A percentile compares a stretch with the other conserved stretches of the same genome.
Evolutionary conservation across 2,329 filamentous ascomycete genomes (phyloP).

Genomic region (Stemphylium vesicarium): DNA sequence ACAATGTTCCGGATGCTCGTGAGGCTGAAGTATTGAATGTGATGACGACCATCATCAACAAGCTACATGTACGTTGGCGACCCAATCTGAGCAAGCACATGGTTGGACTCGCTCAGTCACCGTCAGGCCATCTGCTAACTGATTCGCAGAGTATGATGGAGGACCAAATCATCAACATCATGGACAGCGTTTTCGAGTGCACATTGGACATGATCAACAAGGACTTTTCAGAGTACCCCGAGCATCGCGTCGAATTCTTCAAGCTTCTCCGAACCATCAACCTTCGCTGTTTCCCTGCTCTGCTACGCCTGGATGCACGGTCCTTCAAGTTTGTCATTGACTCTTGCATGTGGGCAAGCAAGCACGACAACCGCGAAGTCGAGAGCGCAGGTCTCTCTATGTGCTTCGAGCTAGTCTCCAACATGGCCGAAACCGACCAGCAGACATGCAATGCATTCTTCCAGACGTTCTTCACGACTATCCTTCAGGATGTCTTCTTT

Average conservation of each 20-base stretch:
- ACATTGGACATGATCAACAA: slow-evolving; percentile 99
- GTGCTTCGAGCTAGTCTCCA: slow-evolving; percentile 96
- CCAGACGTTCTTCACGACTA: slow-evolving; percentile 94
- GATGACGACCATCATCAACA: slow-evolving; percentile 96
- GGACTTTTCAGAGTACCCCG: slow-evolving; percentile 98
- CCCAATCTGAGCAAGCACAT: slow-evolving; percentile 59
- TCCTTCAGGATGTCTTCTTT: slow-evolving; percentile 97
- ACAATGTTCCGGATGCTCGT: slow-evolving; percentile 92
- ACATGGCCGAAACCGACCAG: slow-evolving; percentile 90
- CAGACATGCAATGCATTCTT: slow-evolving; percentile 94
- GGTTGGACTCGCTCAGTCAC: slow-evolving; percentile 41
- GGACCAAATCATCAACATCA: slow-evolving; percentile 94
- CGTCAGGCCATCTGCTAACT: slow-evolving; percentile 26
- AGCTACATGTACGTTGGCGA: slow-evolving; percentile 83
- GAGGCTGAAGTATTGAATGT: slow-evolving; percentile 97
- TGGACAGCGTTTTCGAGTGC: slow-evolving; percentile 98
- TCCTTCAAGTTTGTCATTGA: slow-evolving; percentile 99
- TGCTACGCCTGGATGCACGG: slow-evolving; percentile 90
- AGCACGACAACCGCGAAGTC: slow-evolving; percentile 98
- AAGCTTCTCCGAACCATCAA: slow-evolving; percentile 96
- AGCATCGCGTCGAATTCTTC: slow-evolving; percentile 99
- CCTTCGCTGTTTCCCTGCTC: slow-evolving; percentile 91
- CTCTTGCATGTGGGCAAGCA: slow-evolving; percentile 99
- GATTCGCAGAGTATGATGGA: slow-evolving; percentile 82
- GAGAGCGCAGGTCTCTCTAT: slow-evolving; percentile 96